phyloP scores from a whole-genome alignment of 495 filamentous ascomycete genomes.

The Penicillium fimorum region DNA sequence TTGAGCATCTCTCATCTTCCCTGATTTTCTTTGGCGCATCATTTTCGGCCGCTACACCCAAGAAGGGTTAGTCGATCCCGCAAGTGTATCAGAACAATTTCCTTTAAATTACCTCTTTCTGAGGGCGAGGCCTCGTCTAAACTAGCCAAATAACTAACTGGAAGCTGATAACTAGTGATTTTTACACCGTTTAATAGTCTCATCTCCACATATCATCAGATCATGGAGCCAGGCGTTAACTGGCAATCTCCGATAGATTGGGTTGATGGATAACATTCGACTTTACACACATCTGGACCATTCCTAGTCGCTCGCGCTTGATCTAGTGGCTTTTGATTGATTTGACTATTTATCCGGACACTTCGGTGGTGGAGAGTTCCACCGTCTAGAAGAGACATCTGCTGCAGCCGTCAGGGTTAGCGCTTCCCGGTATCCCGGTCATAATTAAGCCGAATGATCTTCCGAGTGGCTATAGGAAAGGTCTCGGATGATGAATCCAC shows the following conservation, averaged over 20 bases:
- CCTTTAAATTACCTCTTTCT: slow-evolving; percentile 14
- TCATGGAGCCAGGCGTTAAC: background rate
- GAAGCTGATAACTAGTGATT: slow-evolving; percentile 15
- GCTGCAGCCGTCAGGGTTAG: slow-evolving; percentile 8
- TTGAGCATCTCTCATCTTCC: slow-evolving; percentile 21
- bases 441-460: slow-evolving; percentile 5
- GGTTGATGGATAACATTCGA: background rate
- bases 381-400: background rate
- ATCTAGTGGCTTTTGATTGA: slow-evolving; percentile 9
- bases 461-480: slow-evolving; percentile 4
- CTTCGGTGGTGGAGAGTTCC: slow-evolving; percentile 8
- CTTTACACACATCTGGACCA: background rate
- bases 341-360: background rate
- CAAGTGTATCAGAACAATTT: slow-evolving; percentile 22
- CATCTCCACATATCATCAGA: slow-evolving; percentile 7
- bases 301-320: slow-evolving; percentile 12
- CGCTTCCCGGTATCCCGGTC: slow-evolving; percentile 8
- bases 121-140: slow-evolving; percentile 1
- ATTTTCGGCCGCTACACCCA: slow-evolving; percentile 16
- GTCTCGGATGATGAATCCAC: slow-evolving; percentile 16
- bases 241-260: slow-evolving; percentile 6
- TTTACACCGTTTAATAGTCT: background rate
- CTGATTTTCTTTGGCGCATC: slow-evolving; percentile 5
- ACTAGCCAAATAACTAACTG: background rate
- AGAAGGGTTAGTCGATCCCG: slow-evolving; percentile 16